Evolutionary conservation across 352 stramenopile genomes (phyloP).

Genomic region (Globisporangium polare): DNA sequence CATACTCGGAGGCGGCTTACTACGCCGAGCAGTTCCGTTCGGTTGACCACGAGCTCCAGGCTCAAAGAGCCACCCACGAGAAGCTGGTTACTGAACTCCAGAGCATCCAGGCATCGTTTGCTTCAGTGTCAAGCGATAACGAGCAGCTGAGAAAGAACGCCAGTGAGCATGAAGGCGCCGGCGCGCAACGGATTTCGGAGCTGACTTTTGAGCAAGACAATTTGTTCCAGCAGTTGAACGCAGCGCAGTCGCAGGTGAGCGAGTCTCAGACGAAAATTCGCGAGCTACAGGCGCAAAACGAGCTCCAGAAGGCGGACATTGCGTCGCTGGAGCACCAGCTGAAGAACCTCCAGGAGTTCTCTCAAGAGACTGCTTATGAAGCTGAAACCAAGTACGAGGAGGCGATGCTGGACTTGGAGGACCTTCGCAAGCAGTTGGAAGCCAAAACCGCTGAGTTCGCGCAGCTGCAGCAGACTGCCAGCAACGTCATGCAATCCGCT

Average conservation of each 20-base stretch:
- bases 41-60: slow-evolving; percentile 25
- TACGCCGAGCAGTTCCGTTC: slow-evolving; percentile 30
- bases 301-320: slow-evolving; percentile 24
- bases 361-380: slow-evolving; percentile 48
- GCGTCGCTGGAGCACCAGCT: slow-evolving; percentile 47
- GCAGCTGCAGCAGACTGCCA: slow-evolving; percentile 18
- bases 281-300: slow-evolving; percentile 10
- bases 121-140: slow-evolving; percentile 3
- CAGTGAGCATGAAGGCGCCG: slow-evolving; percentile 1
- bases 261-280: slow-evolving; percentile 7
- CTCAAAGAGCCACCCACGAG: slow-evolving; percentile 9
- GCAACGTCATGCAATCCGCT: slow-evolving; percentile 9
- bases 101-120: neutral
- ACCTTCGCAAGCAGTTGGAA: slow-evolving; percentile 22
- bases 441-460: slow-evolving; percentile 25
- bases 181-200: slow-evolving; percentile 3
- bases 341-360: slow-evolving; percentile 60
- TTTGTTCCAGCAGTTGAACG: slow-evolving; percentile 9
- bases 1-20: slow-evolving; percentile 28
- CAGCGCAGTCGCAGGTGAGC: neutral
- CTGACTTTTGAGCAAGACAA: slow-evolving; percentile 9
- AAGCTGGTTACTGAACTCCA: slow-evolving; percentile 12
- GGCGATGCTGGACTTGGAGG: slow-evolving; percentile 39
- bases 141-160: neutral
- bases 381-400: slow-evolving; percentile 58